Evolutionary conservation across 1,284 basidiomycete species (phyloP), one percentile per base, ranked within the genome.

Genomic region (Ustilago vetiveriae): DNA sequence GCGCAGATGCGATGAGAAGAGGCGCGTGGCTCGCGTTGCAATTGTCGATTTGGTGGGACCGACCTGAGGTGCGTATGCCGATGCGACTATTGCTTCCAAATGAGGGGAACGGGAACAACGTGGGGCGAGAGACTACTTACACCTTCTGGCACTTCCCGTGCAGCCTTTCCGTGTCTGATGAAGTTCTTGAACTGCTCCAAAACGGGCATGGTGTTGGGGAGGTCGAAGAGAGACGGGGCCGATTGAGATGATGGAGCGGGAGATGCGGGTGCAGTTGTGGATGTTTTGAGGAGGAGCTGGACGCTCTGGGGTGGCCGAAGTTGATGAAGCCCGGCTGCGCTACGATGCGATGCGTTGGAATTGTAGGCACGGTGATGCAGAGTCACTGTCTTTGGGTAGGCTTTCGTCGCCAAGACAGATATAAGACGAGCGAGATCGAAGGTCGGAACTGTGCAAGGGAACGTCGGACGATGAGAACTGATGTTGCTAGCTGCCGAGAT

Each of bases 101-200:
- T 44, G 52, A 47, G 23, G 39, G 36, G 9, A 26, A 42, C 4
- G 21, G 43, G 41, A 47, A 19, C 32, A 35, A 14, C 6, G 27
- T 6, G 13, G 27, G 13, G 27, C 6, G 27, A 29, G 27, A 29
- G 32, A 37, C n/a, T 2, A 72, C 68, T 67, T 50, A 67, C 62
- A 48, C 52, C 59, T 23, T 71, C 50, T 51, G 49, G 47, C 42
- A 63, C 40, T 48, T 67, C 42, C 38, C 59, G 38, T 66, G 55
- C 35, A 26, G 74, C 69, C 58, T 79, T 79, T 44, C 77, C 78
- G 62, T 80, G 76, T 43, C 77, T 62, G 45, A 80, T 76, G 33
- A 80, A 72, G 54, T 76, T 70, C 49, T 73, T 77, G 49, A 80
- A 72, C 30, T 79, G 67, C 49, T 77, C 75, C 43, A 75, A 50